Percentiles rank a stretch among this genome's conserved stretches.
Conservation (phyloP, 768 basidiomycete genomes). For the Mycena epipterygia region DNA sequence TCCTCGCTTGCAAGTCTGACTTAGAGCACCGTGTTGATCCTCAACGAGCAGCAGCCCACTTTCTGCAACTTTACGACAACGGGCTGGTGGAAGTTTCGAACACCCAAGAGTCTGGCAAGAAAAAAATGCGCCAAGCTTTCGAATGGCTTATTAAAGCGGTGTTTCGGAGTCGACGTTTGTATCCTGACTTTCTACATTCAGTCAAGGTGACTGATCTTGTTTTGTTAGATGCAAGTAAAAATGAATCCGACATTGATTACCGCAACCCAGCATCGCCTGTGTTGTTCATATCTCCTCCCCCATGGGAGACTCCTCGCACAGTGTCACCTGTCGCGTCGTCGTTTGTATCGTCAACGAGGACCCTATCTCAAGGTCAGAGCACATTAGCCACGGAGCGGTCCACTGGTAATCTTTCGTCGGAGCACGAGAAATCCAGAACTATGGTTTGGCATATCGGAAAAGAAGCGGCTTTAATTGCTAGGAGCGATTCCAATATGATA, state of each 20-base stretch:
- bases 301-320: constrained; percentile 69
- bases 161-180: constrained; percentile 63
- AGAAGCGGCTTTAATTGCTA: constrained; percentile 22
- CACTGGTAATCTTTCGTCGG: constrained; percentile 62
- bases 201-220: constrained; percentile 9
- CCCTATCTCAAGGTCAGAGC: constrained; percentile 43
- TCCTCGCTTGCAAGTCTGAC: constrained; percentile 92
- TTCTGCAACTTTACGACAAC: constrained; percentile 75
- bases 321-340: constrained; percentile 67
- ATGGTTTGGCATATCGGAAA: constrained; percentile 38
- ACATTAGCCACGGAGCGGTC: constrained; percentile 63
- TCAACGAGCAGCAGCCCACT: constrained; percentile 56
- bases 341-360: constrained; percentile 49
- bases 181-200: constrained; percentile 1
- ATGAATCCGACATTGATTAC: constrained; percentile 56
- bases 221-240: constrained; percentile 46
- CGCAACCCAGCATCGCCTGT: constrained; percentile 84
- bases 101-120: constrained; percentile 67
- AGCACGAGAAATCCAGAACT: constrained; percentile 54
- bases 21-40: constrained; percentile 72
- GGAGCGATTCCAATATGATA: constrained; percentile 31
- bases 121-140: constrained; percentile 82
- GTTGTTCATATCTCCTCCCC: constrained; percentile 61
- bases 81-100: constrained; percentile 84
- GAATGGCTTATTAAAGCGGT: constrained; percentile 81